Base-by-base conservation (phyloP, 2,329 filamentous ascomycete genomes). In the Blastomyces parvus region DNA sequence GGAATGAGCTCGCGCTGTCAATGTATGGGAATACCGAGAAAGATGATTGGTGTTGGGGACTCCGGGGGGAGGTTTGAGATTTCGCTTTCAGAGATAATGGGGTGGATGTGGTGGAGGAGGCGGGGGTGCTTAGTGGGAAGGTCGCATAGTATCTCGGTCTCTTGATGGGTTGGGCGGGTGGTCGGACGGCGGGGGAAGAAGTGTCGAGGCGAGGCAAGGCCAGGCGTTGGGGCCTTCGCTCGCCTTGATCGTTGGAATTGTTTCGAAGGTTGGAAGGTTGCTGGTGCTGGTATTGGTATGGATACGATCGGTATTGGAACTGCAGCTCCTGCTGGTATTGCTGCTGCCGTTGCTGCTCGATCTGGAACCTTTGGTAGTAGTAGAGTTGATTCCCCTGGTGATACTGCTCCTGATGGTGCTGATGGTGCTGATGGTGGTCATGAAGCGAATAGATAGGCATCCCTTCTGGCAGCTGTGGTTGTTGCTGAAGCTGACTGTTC, bases 161-260 rank as follows among this genome's bases (percentile, higher is more conserved):
- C 42, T 59, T 59, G 40, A 8, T 57, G 11, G 33, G 8, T 57
- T 57, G 30, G 33, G 36, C 2, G 57, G 2, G 17, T 14, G 38
- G 57, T 7, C 27, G 57, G 57, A 46, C 25, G 42, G 57, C 27
- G 7, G 57, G 22, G 11, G 40, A 27, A 2, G 57, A 46, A 27
- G 57, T 59, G 42, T 59, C 57, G 17, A 59, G 57, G 25, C 40
- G 40, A 46, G 57, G 57, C 4, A 59, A 22, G 38, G 57, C n/a
- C 38, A 59, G 42, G 14, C 25, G 38, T 22, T 40, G 40, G 25
- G 57, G 25, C 40, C 25, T 48, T 5, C 14, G 17, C 13, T 59
- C 57, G 8, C 25, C 25, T 33, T 59, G 25, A 27, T 30, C 25
- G 14, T 59, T 44, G 14, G 57, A 4, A 2, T 46, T 46, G 14